Base-by-base conservation (phyloP, 768 basidiomycete genomes). In the Auriscalpium vulgare region DNA sequence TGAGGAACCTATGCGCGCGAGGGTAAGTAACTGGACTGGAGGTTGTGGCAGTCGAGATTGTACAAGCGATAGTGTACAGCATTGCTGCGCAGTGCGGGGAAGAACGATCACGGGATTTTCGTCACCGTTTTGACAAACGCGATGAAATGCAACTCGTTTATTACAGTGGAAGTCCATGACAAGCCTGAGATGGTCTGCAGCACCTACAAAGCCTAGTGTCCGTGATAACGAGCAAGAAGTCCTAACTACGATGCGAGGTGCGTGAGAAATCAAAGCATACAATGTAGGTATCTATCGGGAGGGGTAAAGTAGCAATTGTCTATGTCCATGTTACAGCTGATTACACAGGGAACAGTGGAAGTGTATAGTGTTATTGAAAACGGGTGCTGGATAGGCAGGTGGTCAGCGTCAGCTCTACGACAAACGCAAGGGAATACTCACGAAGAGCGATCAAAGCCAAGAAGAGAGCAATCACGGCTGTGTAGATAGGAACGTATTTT, bases 401-500 rank as follows among this genome's bases (percentile, higher is more conserved):
- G 14, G 10, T 52, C n/a, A 11, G 34, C 10, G 23, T 3, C 17
- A 49, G 13, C n/a, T 9, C 29, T 21, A 49, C 9, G 45, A 37
- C 17, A 21, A 14, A 37, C 14, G 34, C 8, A 36, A 36, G 8
- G 19, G n/a, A 13, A 19, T 37, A 80, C 88, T 75, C 70, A 91
- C 88, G 91, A 61, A 88, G 69, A 63, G 78, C 83, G 67, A 97
- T 84, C 62, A 97, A 78, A 45, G 82, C 83, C 38, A 83, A 78
- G 64, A 95, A 91, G 58, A 83, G 60, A 53, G 78, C 78, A 56
- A 95, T 79, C 61, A 84, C 78, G 47, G 79, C 50, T 38, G 87
- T 68, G 70, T 89, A 98, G 48, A 94, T 69, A 52, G 87, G 71
- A 47, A 93, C 87, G 63, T 95, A 95, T 71, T 85, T 88, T 71